Evolutionary conservation across 2,329 filamentous ascomycete species (phyloP).

Genomic region (Endothia cerciana): DNA sequence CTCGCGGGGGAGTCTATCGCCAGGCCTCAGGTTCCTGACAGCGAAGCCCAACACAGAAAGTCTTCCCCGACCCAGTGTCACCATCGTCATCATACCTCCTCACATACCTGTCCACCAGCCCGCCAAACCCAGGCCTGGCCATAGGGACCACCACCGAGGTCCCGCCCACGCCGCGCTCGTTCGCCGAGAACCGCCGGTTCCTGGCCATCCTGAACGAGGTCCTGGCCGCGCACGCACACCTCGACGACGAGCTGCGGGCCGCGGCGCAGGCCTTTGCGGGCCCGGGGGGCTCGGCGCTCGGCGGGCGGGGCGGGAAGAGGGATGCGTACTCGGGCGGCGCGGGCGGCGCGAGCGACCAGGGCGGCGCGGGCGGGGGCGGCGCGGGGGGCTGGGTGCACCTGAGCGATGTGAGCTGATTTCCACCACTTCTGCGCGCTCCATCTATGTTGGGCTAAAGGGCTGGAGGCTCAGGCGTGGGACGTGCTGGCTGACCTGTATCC

Average conservation of each 20-base stretch:
- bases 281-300: constrained; percentile 57
- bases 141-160: constrained; percentile 62
- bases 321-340: constrained; percentile 56
- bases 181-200: constrained; percentile 63
- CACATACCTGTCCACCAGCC: constrained; percentile 59
- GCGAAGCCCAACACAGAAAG: constrained; percentile 50
- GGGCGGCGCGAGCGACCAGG: constrained; percentile 61
- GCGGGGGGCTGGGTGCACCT: constrained; percentile 68
- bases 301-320: constrained; percentile 49
- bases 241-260: constrained; percentile 58
- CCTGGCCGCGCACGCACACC: constrained; percentile 55
- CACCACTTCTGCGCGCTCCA: neutral
- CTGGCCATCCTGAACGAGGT: constrained; percentile 62
- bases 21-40: neutral
- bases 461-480: neutral
- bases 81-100: constrained; percentile 54
- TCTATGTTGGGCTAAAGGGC: neutral
- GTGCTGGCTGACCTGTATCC: neutral
- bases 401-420: constrained; percentile 50
- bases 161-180: constrained; percentile 65
- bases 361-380: constrained; percentile 63
- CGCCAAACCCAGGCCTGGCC: constrained; percentile 54
- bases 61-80: constrained; percentile 53
- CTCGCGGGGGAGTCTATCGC: neutral
- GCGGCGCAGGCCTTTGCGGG: constrained; percentile 65